Conservation (phyloP, 2,329 filamentous ascomycete species). For the Hypoxylon sp. region DNA sequence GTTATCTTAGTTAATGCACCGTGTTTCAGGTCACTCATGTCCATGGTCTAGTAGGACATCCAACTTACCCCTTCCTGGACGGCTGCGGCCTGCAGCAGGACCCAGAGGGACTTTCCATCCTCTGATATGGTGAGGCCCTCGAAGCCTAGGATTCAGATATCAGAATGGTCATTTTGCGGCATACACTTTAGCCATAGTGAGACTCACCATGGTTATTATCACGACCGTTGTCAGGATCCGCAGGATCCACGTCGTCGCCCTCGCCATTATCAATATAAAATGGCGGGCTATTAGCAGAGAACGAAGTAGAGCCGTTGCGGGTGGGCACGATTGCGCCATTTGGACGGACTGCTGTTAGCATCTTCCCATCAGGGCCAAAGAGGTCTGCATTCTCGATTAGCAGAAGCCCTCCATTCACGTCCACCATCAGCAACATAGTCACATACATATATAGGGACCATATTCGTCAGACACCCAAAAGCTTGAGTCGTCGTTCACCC, state of each 20-base stretch:
- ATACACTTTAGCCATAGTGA: not conserved
- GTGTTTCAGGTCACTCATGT: not conserved
- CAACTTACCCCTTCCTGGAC: conserved; percentile 70
- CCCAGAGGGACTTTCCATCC: conserved; percentile 74
- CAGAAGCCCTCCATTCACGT: not conserved
- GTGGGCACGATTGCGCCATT: conserved; percentile 75
- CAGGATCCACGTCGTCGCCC: conserved; percentile 62
- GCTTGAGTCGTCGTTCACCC: conserved; percentile 69
- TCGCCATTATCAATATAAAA: conserved; percentile 66
- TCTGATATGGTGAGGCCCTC: conserved; percentile 76
- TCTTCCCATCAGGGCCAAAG: conserved; percentile 70
- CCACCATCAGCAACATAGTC: not conserved
- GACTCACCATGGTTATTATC: conserved; percentile 75
- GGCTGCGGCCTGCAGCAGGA: conserved; percentile 75
- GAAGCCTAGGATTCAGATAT: conserved; percentile 61
- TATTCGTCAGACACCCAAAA: conserved; percentile 82
- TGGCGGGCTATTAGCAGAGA: conserved; percentile 75
- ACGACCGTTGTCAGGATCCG: conserved; percentile 72
- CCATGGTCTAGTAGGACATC: not conserved
- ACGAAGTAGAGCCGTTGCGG: conserved; percentile 73
- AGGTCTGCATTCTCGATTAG: conserved; percentile 45
- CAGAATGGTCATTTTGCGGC: not conserved
- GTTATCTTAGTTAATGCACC: conserved; percentile 16
- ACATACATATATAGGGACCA: conserved; percentile 77
- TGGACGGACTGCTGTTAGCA: conserved; percentile 75